These are phyloP conservation scores for Nicotiana sylvestris DNA, from an alignment of 257 asterid genomes.

Conservation along the genomic window DNA sequence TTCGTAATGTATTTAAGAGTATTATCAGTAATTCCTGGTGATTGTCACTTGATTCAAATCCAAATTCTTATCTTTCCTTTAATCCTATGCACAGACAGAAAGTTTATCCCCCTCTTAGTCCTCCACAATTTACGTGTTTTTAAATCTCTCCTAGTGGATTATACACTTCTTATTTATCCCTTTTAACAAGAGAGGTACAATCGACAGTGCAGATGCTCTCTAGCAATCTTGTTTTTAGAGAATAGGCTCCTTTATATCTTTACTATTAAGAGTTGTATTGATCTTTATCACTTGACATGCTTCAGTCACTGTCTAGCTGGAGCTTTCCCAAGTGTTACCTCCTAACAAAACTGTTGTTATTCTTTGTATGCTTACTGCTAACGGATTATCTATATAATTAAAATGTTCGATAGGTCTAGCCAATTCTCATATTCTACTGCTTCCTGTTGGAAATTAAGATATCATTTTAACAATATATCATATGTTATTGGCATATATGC, in stretches of 20 bases:
- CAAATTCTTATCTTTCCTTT: not conserved
- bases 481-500: slow-evolving; percentile 11
- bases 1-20: not conserved
- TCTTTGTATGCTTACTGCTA: not conserved
- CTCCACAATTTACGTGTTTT: not conserved
- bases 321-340: slow-evolving; percentile 6
- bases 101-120: not conserved
- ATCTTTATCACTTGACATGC: slow-evolving; percentile 1
- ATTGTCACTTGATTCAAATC: not conserved
- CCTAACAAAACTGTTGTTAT: not conserved
- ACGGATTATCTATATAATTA: not conserved
- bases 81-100: not conserved
- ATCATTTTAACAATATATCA: not conserved
- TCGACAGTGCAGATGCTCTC: not conserved
- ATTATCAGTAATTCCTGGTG: slow-evolving; percentile 3
- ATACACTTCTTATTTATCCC: not conserved
- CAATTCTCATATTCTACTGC: not conserved
- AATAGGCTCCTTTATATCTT: not conserved
- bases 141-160: not conserved
- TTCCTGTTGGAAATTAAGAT: not conserved
- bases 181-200: not conserved
- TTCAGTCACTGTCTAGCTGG: slow-evolving; percentile 6
- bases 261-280: not conserved
- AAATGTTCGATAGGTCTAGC: not conserved
- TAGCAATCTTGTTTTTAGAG: not conserved